phyloP scores from a whole-genome alignment of 192 early-diverging fungal genomes.

The Rhizophagus sp. region DNA sequence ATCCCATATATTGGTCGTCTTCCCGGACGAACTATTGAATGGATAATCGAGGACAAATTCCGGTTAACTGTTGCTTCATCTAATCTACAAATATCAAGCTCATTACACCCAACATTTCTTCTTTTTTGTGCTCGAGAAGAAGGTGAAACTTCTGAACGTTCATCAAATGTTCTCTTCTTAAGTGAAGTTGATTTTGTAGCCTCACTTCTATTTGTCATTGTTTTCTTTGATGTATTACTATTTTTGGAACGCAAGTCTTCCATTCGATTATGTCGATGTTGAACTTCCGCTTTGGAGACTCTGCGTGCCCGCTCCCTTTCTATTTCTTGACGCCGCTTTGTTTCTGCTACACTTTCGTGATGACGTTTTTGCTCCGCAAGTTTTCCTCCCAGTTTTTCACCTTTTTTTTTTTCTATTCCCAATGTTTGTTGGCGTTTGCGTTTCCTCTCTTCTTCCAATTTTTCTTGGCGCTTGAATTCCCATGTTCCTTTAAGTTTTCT shows the following conservation, averaged over 20 bases:
- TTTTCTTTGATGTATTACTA: neutral
- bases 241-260: neutral
- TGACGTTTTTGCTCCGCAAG: neutral
- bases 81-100: neutral
- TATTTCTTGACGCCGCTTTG: neutral
- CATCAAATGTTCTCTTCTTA: neutral
- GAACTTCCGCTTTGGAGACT: neutral
- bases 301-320: neutral
- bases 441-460: neutral
- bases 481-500: neutral
- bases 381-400: neutral
- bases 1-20: neutral
- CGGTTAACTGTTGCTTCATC: neutral
- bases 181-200: neutral
- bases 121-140: neutral
- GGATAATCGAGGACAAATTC: slow-evolving; percentile 9
- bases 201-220: neutral
- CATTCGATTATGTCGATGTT: neutral
- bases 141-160: neutral
- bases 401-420: neutral
- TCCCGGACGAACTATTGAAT: neutral
- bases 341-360: neutral
- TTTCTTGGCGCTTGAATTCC: neutral
- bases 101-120: neutral
- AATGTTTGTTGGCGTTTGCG: neutral